Percentiles rank a stretch among this genome's conserved stretches.
phyloP scores from a whole-genome alignment of 139 green algal species.

The Dunaliella sp. region DNA sequence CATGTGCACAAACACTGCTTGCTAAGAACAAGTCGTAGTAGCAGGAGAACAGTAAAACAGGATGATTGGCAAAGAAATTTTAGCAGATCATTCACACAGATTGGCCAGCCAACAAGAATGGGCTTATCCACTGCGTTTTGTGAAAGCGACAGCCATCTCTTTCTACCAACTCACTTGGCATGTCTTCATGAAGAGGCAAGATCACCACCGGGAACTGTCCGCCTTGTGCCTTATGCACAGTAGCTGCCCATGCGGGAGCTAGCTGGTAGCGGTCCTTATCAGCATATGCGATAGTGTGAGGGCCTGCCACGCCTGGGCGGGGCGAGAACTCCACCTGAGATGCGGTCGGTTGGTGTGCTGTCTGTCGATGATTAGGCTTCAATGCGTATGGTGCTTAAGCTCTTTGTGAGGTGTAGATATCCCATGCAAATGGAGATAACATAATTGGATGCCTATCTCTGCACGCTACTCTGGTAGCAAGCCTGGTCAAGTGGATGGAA shows the following conservation, averaged over 20 bases:
- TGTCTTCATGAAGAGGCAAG: conserved; percentile 52
- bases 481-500: no score
- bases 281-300: conserved; percentile 9
- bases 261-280: conserved; percentile 39
- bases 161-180: neutral
- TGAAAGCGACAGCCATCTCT: neutral
- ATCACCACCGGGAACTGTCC: conserved; percentile 77
- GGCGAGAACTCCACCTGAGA: conserved; percentile 13
- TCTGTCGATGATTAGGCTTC: no score
- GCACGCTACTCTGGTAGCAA: no score
- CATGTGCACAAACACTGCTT: no score
- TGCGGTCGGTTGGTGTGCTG: no score
- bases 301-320: neutral
- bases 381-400: no score
- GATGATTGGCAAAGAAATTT: no score
- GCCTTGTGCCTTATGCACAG: conserved; percentile 89
- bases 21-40: no score
- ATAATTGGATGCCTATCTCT: no score
- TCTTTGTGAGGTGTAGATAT: no score
- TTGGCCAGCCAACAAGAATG: neutral
- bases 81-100: neutral
- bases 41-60: no score
- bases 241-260: conserved; percentile 74
- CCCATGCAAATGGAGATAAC: no score
- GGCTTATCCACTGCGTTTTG: neutral